A percentile compares a stretch with the other conserved stretches of the same genome.
Evolutionary conservation across 2,329 filamentous ascomycete species (phyloP).

Genomic region (Botrytis tulipae): DNA sequence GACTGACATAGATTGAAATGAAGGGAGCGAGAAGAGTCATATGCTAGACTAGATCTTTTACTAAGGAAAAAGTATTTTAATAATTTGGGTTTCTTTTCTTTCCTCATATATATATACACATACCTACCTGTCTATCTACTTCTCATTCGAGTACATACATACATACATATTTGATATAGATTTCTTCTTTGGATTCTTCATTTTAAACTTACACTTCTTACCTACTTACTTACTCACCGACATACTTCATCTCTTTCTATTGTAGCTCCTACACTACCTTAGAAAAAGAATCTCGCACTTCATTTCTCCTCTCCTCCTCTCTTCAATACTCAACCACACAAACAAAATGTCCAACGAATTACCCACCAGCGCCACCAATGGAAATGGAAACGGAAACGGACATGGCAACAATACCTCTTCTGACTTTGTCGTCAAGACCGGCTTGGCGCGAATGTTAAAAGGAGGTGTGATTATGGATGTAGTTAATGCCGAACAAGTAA

Average conservation of each 20-base stretch:
- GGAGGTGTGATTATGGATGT: conserved; percentile 99
- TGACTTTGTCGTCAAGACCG: conserved; percentile 86
- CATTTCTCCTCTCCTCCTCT: neutral
- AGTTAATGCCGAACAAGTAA: conserved; percentile 78
- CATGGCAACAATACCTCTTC: conserved; percentile 29
- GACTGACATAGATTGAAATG: neutral
- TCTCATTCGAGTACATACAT: neutral
- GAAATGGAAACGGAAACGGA: conserved; percentile 28
- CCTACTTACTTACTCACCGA: neutral
- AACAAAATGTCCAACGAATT: conserved; percentile 43
- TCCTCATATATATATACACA: neutral
- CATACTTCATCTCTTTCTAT: neutral
- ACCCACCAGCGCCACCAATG: conserved; percentile 39
- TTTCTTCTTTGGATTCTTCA: neutral
- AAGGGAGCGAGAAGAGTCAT: neutral
- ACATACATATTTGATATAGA: neutral
- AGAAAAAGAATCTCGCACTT: conserved; percentile 31
- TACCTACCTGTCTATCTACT: neutral
- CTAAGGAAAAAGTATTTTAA: neutral
- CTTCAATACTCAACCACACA: conserved; percentile 31
- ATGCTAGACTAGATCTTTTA: neutral
- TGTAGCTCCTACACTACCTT: too few relatives aligned
- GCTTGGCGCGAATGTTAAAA: conserved; percentile 96
- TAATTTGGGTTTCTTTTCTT: neutral
- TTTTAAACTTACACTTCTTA: neutral